These are phyloP conservation scores for Papiliotrema fonsecae DNA, from an alignment of 1,284 basidiomycete genomes.

Conservation along the genomic window DNA sequence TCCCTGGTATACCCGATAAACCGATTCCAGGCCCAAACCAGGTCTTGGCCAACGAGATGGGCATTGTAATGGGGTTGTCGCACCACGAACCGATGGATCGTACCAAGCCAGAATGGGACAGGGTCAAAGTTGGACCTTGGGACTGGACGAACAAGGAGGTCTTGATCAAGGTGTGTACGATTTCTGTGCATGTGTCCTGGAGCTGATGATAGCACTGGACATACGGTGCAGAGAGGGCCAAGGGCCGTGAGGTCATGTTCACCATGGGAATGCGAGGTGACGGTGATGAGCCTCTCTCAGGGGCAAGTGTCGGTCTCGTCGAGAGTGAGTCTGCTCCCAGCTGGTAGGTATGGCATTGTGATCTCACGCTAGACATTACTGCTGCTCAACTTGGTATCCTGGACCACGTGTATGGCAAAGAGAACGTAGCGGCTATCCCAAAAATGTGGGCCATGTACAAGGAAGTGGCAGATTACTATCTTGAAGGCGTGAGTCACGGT, in stretches of 20 bases:
- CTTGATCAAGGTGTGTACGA: slow-evolving; percentile 7
- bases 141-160: slow-evolving; percentile 26
- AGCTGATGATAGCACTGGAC: slow-evolving; percentile 17
- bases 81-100: too few species aligned
- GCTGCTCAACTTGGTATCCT: slow-evolving; percentile 61
- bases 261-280: slow-evolving; percentile 37
- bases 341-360: too few species aligned
- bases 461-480: slow-evolving; percentile 61
- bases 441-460: slow-evolving; percentile 55
- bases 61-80: too few species aligned
- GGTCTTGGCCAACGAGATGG: too few species aligned
- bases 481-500: slow-evolving; percentile 55
- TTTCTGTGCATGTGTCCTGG: not conserved
- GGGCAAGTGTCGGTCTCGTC: slow-evolving; percentile 24
- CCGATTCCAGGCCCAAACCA: too few species aligned
- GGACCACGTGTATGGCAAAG: slow-evolving; percentile 54
- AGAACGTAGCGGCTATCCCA: slow-evolving; percentile 49
- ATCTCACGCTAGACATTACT: slow-evolving; percentile 51
- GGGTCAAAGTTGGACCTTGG: slow-evolving; percentile 16
- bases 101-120: slow-evolving; percentile 29
- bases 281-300: slow-evolving; percentile 27
- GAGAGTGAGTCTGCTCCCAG: slow-evolving; percentile 15
- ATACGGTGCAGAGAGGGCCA: slow-evolving; percentile 29
- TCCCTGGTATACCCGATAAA: too few species aligned
- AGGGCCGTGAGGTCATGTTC: slow-evolving; percentile 27